Evolutionary conservation across 2,329 filamentous ascomycete genomes (phyloP).

Genomic region (Cytospora mali): DNA sequence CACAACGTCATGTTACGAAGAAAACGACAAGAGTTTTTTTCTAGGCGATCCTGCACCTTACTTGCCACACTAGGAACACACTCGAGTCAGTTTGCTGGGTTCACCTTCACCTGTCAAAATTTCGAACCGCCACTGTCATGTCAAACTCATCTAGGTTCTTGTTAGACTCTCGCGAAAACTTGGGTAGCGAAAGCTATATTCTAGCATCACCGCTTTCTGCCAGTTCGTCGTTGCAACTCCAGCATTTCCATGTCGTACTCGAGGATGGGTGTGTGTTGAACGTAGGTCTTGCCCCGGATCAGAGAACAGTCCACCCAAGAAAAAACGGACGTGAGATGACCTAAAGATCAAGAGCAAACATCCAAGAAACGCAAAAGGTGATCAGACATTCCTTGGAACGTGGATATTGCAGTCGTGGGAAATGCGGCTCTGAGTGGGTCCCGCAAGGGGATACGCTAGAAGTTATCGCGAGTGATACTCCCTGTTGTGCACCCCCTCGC

Average conservation of each 20-base stretch:
- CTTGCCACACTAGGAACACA: slow-evolving; percentile 17
- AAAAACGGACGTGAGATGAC: background rate
- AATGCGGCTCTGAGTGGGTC: slow-evolving; percentile 28
- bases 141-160: background rate
- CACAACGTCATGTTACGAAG: slow-evolving; percentile 16
- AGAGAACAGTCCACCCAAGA: slow-evolving; percentile 1
- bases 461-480: background rate
- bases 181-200: background rate
- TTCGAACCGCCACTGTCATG: slow-evolving; percentile 22
- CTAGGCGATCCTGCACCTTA: background rate
- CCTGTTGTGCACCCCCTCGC: background rate
- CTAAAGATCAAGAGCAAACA: slow-evolving; percentile 11
- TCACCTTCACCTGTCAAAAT: background rate
- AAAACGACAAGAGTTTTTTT: slow-evolving; percentile 9
- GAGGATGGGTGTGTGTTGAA: background rate
- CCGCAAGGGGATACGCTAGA: slow-evolving; percentile 11
- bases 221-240: background rate
- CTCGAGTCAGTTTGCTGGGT: slow-evolving; percentile 20
- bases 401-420: slow-evolving; percentile 21
- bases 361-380: slow-evolving; percentile 15
- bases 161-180: background rate
- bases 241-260: background rate
- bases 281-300: background rate
- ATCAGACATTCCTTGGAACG: slow-evolving; percentile 23
- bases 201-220: background rate